Conservation (phyloP, 2,329 filamentous ascomycete species). For the Calycina marina region DNA sequence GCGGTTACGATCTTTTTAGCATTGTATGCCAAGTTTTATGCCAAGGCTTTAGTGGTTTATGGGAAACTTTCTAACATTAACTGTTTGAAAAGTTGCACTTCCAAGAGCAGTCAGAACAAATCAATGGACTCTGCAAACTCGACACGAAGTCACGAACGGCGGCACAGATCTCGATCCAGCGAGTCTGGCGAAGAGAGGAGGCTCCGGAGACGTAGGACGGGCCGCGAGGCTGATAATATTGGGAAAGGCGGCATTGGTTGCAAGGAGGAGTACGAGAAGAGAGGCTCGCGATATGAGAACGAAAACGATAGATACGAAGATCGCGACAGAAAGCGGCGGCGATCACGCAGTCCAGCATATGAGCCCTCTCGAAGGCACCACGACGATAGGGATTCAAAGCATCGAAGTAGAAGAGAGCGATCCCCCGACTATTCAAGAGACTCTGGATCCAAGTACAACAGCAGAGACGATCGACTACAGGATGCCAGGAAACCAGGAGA, state of each 20-base stretch:
- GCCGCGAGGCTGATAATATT: slow-evolving; percentile 7
- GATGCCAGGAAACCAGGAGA: slow-evolving; percentile 10
- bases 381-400: slow-evolving; percentile 14
- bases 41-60: too few relatives aligned
- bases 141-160: slow-evolving; percentile 6
- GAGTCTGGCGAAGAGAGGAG: slow-evolving; percentile 20
- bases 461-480: slow-evolving; percentile 5
- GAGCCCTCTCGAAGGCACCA: slow-evolving; percentile 10
- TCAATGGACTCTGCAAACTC: slow-evolving; percentile 10
- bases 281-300: slow-evolving; percentile 3
- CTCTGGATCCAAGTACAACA: slow-evolving; percentile 1
- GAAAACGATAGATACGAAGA: slow-evolving; percentile 11
- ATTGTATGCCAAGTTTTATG: too few relatives aligned
- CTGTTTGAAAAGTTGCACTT: too few relatives aligned
- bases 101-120: too few relatives aligned
- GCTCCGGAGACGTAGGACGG: slow-evolving; percentile 13
- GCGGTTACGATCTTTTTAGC: too few relatives aligned
- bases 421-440: slow-evolving; percentile 14
- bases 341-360: slow-evolving; percentile 18
- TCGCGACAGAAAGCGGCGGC: slow-evolving; percentile 14
- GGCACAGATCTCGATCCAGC: slow-evolving; percentile 14
- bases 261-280: slow-evolving; percentile 2
- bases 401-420: slow-evolving; percentile 13
- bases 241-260: neutral
- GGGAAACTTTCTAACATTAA: too few relatives aligned